phyloP scores from a whole-genome alignment of 2,329 filamentous ascomycete genomes.

The Madurella fahalii region DNA sequence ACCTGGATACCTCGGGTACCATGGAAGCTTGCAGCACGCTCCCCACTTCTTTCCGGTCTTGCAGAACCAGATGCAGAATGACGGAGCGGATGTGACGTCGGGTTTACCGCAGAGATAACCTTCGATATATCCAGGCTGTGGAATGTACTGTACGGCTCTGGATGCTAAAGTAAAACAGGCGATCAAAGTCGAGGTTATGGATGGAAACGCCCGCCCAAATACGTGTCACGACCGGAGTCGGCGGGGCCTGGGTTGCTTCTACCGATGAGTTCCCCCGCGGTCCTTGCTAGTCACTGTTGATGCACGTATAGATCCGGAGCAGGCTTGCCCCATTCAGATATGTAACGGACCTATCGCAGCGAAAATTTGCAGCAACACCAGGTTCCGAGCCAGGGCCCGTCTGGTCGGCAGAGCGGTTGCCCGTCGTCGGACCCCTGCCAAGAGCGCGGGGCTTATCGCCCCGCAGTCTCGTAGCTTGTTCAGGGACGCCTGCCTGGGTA shows the following conservation, averaged over 20 bases:
- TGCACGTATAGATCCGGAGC: background rate
- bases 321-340: background rate
- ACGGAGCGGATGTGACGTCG: background rate
- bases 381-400: background rate
- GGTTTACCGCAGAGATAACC: background rate
- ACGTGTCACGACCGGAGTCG: background rate
- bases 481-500: too few species aligned
- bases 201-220: background rate
- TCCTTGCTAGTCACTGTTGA: background rate
- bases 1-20: conserved; percentile 22
- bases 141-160: background rate
- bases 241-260: background rate
- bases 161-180: background rate
- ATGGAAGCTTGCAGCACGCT: conserved; percentile 14
- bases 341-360: background rate
- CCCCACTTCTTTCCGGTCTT: conserved; percentile 14
- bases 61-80: background rate
- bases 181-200: background rate
- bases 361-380: background rate
- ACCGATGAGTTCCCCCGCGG: background rate
- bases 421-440: conserved; percentile 6
- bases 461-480: conserved; percentile 3
- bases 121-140: background rate
- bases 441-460: conserved; percentile 11
- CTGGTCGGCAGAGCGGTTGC: background rate